A percentile compares a stretch with the other conserved stretches of the same genome.
These are phyloP conservation scores for Sanguinoderma infundibulare DNA, from an alignment of 1,284 basidiomycete genomes.

Conservation along the genomic window DNA sequence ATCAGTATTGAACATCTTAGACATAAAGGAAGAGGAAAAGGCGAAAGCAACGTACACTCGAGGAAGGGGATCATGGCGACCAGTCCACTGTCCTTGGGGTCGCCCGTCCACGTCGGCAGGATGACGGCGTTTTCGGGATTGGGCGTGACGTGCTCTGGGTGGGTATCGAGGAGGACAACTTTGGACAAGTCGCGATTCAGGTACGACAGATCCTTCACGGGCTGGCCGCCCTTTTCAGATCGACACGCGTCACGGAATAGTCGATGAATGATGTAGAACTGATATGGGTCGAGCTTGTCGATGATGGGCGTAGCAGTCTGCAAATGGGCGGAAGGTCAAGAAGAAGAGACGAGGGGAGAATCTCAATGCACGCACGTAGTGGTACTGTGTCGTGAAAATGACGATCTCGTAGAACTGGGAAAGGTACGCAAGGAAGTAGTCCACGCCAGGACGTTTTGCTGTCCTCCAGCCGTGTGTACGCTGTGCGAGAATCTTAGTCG, in stretches of 20 bases:
- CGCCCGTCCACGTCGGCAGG: conserved; percentile 88
- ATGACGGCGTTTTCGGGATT: conserved; percentile 93
- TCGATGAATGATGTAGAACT: conserved; percentile 87
- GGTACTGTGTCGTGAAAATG: conserved; percentile 90
- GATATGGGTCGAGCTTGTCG: conserved; percentile 95
- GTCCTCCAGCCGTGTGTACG: conserved; percentile 89
- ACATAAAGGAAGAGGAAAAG: neutral
- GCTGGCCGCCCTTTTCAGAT: conserved; percentile 69
- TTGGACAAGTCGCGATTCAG: conserved; percentile 94
- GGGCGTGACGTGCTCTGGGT: conserved; percentile 74
- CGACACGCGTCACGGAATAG: conserved; percentile 92
- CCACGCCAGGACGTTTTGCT: conserved; percentile 93
- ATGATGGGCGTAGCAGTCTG: conserved; percentile 90
- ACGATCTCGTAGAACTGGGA: conserved; percentile 99
- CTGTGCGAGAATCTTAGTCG: conserved; percentile 41
- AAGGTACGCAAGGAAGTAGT: conserved; percentile 97
- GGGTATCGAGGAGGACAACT: conserved; percentile 89
- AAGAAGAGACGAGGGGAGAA: neutral
- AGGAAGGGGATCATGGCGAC: conserved; percentile 95
- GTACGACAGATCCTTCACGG: conserved; percentile 92
- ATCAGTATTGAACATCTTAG: neutral
- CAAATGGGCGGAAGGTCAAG: conserved; percentile 8
- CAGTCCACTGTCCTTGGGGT: conserved; percentile 79
- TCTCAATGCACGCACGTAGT: conserved; percentile 89
- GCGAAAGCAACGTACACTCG: conserved; percentile 66